A percentile compares a stretch with the other conserved stretches of the same genome.
phyloP scores from a whole-genome alignment of 176 grass and related monocot species.

The Phyllostachys edulis region DNA sequence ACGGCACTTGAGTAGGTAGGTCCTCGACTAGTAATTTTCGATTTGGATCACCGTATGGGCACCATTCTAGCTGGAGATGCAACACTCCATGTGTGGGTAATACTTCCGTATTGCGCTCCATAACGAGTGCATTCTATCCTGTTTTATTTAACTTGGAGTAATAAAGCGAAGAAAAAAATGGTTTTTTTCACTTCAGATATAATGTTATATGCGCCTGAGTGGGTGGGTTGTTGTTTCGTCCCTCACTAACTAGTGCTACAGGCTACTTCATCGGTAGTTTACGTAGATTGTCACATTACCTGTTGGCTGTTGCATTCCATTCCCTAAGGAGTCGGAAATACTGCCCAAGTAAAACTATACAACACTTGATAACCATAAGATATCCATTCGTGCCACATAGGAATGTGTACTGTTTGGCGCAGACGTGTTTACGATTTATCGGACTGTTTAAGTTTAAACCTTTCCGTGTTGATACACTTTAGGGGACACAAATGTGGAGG shows the following conservation, averaged over 20 bases:
- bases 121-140: background rate
- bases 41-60: background rate
- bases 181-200: background rate
- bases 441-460: background rate
- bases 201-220: background rate
- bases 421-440: background rate
- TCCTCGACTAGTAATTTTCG: background rate
- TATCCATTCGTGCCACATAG: background rate
- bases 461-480: background rate
- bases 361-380: background rate
- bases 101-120: background rate
- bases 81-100: background rate
- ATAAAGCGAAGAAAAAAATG: background rate
- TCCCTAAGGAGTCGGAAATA: background rate
- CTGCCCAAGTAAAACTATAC: background rate
- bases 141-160: background rate
- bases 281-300: background rate
- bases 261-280: background rate
- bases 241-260: background rate
- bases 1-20: background rate
- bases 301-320: background rate
- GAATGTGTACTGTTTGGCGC: background rate
- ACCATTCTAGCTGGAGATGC: background rate
- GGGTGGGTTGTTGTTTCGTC: background rate
- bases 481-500: constrained; percentile 4